phyloP scores from a whole-genome alignment of 768 basidiomycete species.

The Lentinus tigrinus region DNA sequence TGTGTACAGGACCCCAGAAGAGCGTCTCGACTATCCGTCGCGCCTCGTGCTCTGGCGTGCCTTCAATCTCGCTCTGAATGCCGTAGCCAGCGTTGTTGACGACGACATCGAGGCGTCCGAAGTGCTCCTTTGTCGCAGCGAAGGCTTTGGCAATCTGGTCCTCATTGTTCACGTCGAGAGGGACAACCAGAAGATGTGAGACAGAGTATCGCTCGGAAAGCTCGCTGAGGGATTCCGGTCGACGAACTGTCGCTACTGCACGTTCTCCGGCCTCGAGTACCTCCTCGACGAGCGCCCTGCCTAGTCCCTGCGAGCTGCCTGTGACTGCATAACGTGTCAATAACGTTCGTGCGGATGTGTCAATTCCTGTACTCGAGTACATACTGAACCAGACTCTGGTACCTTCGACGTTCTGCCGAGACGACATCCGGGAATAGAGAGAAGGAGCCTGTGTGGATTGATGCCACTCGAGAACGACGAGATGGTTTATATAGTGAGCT shows the following conservation, averaged over 20 bases:
- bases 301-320: constrained; percentile 35
- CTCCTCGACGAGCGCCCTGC: constrained; percentile 29
- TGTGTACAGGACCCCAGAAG: constrained; percentile 44
- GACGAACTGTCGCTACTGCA: constrained; percentile 34
- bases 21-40: constrained; percentile 38
- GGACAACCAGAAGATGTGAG: constrained; percentile 29
- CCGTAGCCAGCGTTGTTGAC: constrained; percentile 28
- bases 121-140: constrained; percentile 6
- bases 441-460: too few relatives aligned
- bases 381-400: not conserved
- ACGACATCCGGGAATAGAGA: too few relatives aligned
- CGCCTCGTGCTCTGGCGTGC: constrained; percentile 32
- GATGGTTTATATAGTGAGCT: too few relatives aligned
- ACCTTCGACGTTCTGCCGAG: too few relatives aligned
- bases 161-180: constrained; percentile 31
- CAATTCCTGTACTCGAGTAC: not conserved
- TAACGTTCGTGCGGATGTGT: not conserved
- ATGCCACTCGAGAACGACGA: too few relatives aligned
- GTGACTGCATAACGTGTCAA: constrained; percentile 23
- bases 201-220: constrained; percentile 21
- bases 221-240: constrained; percentile 21
- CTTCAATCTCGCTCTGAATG: constrained; percentile 36
- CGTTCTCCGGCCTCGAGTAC: constrained; percentile 31
- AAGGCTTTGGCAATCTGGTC: constrained; percentile 15
- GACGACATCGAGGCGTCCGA: constrained; percentile 32